Evolutionary conservation across 108 stramenopile species (phyloP).

Genomic region (Parietichytrium sp.): DNA sequence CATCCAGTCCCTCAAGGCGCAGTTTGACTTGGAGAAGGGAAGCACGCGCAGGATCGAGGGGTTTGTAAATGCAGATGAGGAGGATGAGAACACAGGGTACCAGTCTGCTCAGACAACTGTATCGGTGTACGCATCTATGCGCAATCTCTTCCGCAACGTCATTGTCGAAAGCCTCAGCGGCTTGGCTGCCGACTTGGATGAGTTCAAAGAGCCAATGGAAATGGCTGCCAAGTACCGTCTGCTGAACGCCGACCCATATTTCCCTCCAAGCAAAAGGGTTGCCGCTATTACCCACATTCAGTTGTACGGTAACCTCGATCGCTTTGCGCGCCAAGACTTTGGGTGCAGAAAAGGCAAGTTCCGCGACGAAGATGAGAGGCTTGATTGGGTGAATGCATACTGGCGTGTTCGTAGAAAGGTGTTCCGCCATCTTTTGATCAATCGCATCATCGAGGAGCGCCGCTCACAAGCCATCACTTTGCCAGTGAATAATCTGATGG

Average conservation of each 20-base stretch:
- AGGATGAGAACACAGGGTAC: background rate
- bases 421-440: slow-evolving; percentile 7
- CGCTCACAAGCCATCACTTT: background rate
- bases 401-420: background rate
- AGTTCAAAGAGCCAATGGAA: slow-evolving; percentile 13
- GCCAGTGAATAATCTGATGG: background rate
- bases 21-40: background rate
- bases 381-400: slow-evolving; percentile 23
- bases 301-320: background rate
- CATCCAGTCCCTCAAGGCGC: background rate
- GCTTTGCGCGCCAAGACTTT: background rate
- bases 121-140: background rate
- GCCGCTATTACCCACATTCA: slow-evolving; percentile 21
- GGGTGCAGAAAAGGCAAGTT: slow-evolving; percentile 11
- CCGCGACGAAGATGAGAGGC: background rate
- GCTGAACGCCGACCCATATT: slow-evolving; percentile 23
- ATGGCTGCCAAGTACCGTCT: background rate
- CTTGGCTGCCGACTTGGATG: background rate
- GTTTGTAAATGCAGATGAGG: slow-evolving; percentile 27
- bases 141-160: background rate
- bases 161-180: background rate
- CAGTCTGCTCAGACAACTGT: background rate
- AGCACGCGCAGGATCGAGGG: background rate
- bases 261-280: slow-evolving; percentile 2
- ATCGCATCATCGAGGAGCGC: background rate